Evolutionary conservation across 2,329 filamentous ascomycete species (phyloP).

Genomic region (Aspergillus melleus): DNA sequence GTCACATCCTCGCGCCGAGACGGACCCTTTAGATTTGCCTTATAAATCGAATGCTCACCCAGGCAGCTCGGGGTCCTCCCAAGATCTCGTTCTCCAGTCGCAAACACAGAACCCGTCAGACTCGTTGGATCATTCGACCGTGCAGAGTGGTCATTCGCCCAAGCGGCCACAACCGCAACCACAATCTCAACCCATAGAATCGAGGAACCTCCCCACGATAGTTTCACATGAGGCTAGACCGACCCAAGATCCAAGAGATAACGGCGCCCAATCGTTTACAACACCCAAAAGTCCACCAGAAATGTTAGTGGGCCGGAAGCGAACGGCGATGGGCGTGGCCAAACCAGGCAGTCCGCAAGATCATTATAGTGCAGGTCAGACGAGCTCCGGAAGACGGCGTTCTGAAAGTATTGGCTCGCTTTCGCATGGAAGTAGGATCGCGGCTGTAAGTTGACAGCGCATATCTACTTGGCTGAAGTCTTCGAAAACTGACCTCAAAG

Average conservation of each 20-base stretch:
- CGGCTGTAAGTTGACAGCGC: conserved; percentile 62
- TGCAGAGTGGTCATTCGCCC: background rate
- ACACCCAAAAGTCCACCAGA: conserved; percentile 14
- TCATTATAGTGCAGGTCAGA: conserved; percentile 33
- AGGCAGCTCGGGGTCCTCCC: background rate
- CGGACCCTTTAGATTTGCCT: background rate
- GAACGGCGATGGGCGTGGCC: conserved; percentile 73
- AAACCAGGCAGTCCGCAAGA: conserved; percentile 49
- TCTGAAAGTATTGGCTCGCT: conserved; percentile 72
- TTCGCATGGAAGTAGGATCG: conserved; percentile 68
- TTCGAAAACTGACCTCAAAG: conserved; percentile 23
- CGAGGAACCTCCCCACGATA: background rate
- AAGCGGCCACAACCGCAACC: background rate
- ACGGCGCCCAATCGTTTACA: conserved; percentile 17
- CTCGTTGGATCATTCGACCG: background rate
- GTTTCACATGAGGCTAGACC: conserved; percentile 4
- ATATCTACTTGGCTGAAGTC: background rate
- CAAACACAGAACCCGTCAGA: background rate
- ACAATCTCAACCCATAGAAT: background rate
- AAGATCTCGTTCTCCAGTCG: background rate
- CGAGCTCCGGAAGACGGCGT: conserved; percentile 49
- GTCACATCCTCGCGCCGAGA: background rate
- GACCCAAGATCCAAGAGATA: conserved; percentile 7
- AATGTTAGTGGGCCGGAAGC: conserved; percentile 58
- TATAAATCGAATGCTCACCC: background rate